Evolutionary conservation across 768 basidiomycete genomes (phyloP).

Genomic region (Trametes cingulata): DNA sequence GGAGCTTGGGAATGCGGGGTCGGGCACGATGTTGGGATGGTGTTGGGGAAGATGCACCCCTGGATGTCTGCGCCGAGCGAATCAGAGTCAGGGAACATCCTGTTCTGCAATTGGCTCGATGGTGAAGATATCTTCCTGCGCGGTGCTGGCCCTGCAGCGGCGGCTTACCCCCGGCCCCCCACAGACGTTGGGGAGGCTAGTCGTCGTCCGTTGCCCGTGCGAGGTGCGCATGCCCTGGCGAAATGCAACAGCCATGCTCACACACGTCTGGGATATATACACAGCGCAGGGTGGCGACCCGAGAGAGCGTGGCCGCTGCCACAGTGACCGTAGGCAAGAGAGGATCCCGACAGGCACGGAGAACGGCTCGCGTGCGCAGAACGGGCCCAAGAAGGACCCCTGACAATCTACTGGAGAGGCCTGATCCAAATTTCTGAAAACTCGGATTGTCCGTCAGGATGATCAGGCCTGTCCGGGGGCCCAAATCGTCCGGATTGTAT

Average conservation of each 20-base stretch:
- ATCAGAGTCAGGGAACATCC: neutral
- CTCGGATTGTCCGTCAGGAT: no score
- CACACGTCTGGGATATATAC: neutral
- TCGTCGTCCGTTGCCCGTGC: neutral
- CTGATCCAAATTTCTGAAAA: no score
- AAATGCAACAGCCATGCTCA: neutral
- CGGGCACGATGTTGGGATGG: no score
- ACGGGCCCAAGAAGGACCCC: no score
- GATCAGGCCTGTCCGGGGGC: no score
- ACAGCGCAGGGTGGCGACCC: neutral
- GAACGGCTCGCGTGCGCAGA: neutral
- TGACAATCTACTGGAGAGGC: no score
- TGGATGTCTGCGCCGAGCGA: neutral
- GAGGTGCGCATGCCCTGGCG: neutral
- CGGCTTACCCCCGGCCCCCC: no score
- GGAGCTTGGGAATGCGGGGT: neutral
- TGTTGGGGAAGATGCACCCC: no score
- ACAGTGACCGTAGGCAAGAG: neutral
- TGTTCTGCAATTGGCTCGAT: no score
- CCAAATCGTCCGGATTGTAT: no score
- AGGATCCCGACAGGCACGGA: slow-evolving; percentile 5
- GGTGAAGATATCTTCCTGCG: no score
- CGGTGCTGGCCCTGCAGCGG: neutral
- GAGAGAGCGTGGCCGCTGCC: neutral
- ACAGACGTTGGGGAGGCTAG: neutral